Evolutionary conservation across 176 grass and related monocot genomes (phyloP).

Genomic region (Bolboschoenus planiculmis): DNA sequence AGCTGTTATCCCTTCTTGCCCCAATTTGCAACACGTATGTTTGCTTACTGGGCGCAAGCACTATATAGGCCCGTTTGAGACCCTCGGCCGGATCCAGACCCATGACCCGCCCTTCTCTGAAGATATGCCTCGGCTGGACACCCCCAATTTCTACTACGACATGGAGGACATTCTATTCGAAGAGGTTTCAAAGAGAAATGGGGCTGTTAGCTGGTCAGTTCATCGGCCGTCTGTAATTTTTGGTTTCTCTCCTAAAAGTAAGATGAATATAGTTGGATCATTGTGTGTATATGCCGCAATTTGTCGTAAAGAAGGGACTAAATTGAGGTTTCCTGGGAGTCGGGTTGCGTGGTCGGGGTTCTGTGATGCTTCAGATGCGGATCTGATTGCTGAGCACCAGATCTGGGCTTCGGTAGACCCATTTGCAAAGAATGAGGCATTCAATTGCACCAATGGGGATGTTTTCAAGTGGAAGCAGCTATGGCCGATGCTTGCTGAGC

Average conservation of each 20-base stretch:
- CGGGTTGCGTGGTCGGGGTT: slow-evolving; percentile 50
- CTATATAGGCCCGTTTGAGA: slow-evolving; percentile 21
- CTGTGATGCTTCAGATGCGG: slow-evolving; percentile 60
- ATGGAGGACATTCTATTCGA: slow-evolving; percentile 37
- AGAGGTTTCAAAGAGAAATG: slow-evolving; percentile 28
- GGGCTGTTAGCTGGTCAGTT: slow-evolving; percentile 33
- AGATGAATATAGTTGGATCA: slow-evolving; percentile 62
- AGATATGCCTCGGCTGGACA: slow-evolving; percentile 30
- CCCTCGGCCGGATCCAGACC: neutral
- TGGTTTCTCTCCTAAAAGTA: slow-evolving; percentile 63
- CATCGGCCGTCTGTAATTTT: slow-evolving; percentile 56
- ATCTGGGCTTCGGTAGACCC: slow-evolving; percentile 84
- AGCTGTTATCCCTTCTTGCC: slow-evolving; percentile 24
- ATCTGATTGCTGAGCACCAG: slow-evolving; percentile 80
- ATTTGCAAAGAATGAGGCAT: slow-evolving; percentile 66
- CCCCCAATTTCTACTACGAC: slow-evolving; percentile 38
- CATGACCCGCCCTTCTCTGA: slow-evolving; percentile 32
- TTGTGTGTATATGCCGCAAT: slow-evolving; percentile 80
- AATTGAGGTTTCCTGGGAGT: slow-evolving; percentile 49
- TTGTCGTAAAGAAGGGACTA: slow-evolving; percentile 52
- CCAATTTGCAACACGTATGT: slow-evolving; percentile 41
- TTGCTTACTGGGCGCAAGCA: slow-evolving; percentile 41
- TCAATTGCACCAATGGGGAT: slow-evolving; percentile 85
- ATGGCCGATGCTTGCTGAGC: slow-evolving; percentile 59
- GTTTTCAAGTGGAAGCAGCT: slow-evolving; percentile 82